Evolutionary conservation across 2,329 filamentous ascomycete genomes (phyloP).

Genomic region (Phialophora verrucosa): DNA sequence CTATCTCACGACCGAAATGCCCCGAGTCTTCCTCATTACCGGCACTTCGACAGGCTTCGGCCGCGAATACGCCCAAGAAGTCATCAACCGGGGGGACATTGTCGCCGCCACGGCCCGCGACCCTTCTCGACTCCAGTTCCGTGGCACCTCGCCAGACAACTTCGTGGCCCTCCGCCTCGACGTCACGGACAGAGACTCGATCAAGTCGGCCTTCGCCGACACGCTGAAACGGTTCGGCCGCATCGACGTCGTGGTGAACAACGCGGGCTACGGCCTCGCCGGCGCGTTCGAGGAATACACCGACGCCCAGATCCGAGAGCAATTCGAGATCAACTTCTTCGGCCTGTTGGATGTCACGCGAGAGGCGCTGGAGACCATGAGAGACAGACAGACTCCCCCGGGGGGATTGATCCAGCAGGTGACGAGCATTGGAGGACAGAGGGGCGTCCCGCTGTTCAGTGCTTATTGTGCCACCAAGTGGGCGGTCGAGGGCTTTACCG

Average conservation of each 20-base stretch:
- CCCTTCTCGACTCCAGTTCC: conserved; percentile 37
- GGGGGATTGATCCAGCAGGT: conserved; percentile 63
- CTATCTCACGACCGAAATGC: conserved; percentile 10
- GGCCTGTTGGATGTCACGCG: conserved; percentile 61
- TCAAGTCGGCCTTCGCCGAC: conserved; percentile 52
- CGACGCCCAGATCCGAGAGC: conserved; percentile 56
- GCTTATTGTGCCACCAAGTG: conserved; percentile 54
- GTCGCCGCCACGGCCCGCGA: conserved; percentile 53
- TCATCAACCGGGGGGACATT: conserved; percentile 48
- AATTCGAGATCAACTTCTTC: conserved; percentile 67
- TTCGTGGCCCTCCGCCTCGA: conserved; percentile 59
- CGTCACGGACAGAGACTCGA: conserved; percentile 53
- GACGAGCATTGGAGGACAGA: conserved; percentile 58
- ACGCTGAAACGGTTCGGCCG: conserved; percentile 58
- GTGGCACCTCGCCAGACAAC: conserved; percentile 44
- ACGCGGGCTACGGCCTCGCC: conserved; percentile 63
- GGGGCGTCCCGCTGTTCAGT: conserved; percentile 45
- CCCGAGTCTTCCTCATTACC: conserved; percentile 48
- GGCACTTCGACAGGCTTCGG: conserved; percentile 55
- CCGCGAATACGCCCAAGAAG: conserved; percentile 46
- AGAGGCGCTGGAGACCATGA: conserved; percentile 40
- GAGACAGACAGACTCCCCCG: conserved; percentile 40
- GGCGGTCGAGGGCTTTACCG: conserved; percentile 56
- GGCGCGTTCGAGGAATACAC: conserved; percentile 61
- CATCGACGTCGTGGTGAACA: conserved; percentile 66